phyloP scores from a whole-genome alignment of 345 rosid species.

The Acer campestre region DNA sequence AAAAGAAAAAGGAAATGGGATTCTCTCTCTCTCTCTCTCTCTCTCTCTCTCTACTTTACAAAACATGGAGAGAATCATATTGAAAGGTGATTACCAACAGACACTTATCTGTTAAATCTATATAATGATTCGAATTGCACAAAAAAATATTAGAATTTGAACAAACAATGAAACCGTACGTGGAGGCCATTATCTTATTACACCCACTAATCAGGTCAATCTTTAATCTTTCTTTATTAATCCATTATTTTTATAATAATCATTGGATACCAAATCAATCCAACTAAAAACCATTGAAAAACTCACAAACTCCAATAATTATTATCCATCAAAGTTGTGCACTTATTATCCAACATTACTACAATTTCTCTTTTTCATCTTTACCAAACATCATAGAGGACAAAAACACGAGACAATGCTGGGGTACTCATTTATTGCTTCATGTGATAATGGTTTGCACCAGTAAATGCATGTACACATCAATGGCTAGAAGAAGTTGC shows the following conservation, averaged over 20 bases:
- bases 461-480: background rate
- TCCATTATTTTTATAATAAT: background rate
- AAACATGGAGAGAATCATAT: constrained; percentile 1
- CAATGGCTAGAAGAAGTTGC: background rate
- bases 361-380: background rate
- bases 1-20: too few species aligned
- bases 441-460: background rate
- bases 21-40: background rate
- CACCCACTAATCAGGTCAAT: background rate
- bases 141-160: too few species aligned
- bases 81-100: background rate
- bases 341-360: background rate
- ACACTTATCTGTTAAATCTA: background rate
- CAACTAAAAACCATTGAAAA: constrained; percentile 6
- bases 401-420: background rate
- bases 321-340: background rate
- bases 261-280: constrained; percentile 16
- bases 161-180: background rate
- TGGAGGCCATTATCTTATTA: background rate
- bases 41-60: background rate
- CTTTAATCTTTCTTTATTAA: too few species aligned
- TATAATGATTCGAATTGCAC: too few species aligned
- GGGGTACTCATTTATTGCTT: background rate
- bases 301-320: background rate
- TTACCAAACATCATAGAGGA: too few species aligned